Percentiles rank a stretch among this genome's conserved stretches.
Evolutionary conservation across 2,329 filamentous ascomycete genomes (phyloP).

Genomic region (Seiridium unicorne): DNA sequence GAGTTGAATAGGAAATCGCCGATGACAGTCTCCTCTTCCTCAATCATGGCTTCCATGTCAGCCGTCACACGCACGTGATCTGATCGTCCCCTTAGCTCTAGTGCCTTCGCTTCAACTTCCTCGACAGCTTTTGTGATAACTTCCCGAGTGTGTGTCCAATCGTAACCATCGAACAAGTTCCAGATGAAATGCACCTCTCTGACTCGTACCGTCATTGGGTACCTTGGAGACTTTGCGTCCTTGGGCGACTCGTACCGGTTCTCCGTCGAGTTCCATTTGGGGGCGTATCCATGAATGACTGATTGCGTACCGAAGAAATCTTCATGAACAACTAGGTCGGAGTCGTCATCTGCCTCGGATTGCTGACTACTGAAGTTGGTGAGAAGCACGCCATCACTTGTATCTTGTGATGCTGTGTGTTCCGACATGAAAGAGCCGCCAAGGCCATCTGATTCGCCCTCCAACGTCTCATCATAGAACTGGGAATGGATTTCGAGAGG

Average conservation of each 20-base stretch:
- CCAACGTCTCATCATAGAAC: slow-evolving; percentile 42
- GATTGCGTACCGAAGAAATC: slow-evolving; percentile 71
- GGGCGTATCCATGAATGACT: slow-evolving; percentile 63
- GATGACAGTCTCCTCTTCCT: slow-evolving; percentile 82
- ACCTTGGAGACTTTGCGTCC: slow-evolving; percentile 57
- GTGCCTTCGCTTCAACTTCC: slow-evolving; percentile 79
- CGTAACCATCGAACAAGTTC: slow-evolving; percentile 97
- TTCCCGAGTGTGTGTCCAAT: slow-evolving; percentile 87
- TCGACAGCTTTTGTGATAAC: slow-evolving; percentile 85
- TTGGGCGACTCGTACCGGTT: slow-evolving; percentile 72
- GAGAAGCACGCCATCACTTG: slow-evolving; percentile 43
- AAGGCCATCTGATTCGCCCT: slow-evolving; percentile 48
- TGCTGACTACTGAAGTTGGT: slow-evolving; percentile 37
- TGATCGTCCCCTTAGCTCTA: slow-evolving; percentile 65
- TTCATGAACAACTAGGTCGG: slow-evolving; percentile 71
- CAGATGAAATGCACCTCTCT: slow-evolving; percentile 92
- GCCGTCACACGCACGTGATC: slow-evolving; percentile 54
- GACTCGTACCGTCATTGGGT: slow-evolving; percentile 74
- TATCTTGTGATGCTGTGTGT: slow-evolving; percentile 40
- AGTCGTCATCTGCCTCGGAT: slow-evolving; percentile 49
- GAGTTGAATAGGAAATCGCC: slow-evolving; percentile 98
- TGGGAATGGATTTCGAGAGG: slow-evolving; percentile 41
- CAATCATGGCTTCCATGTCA: slow-evolving; percentile 58
- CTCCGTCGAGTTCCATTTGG: slow-evolving; percentile 75
- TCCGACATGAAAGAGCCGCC: slow-evolving; percentile 35